phyloP scores from a whole-genome alignment of 2,329 filamentous ascomycete genomes.

The Xylaria sp. region DNA sequence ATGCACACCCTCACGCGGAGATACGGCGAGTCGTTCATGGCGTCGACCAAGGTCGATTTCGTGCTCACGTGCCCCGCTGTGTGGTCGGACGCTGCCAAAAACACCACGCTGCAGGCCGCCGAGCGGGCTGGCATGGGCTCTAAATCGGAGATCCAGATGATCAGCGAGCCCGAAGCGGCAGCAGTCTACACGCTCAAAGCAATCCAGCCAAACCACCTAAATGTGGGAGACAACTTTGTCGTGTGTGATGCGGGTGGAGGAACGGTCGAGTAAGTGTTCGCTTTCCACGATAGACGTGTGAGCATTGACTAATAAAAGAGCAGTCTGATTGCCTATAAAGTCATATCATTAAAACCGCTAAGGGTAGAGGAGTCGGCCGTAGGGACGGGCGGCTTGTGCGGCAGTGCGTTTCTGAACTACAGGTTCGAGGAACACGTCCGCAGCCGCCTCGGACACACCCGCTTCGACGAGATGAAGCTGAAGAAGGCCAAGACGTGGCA shows the following conservation, averaged over 20 bases:
- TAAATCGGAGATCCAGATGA: conserved; percentile 77
- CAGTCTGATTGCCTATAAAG: conserved; percentile 82
- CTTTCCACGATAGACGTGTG: neutral
- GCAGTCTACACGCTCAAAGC: conserved; percentile 84
- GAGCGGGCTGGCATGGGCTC: conserved; percentile 82
- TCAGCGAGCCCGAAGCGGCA: conserved; percentile 83
- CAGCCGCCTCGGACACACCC: conserved; percentile 71
- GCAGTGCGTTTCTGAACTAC: conserved; percentile 83
- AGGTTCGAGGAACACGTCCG: conserved; percentile 82
- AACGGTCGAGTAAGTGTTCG: conserved; percentile 71
- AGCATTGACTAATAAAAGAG: neutral
- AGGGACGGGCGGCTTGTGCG: conserved; percentile 80
- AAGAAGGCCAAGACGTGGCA: conserved; percentile 85
- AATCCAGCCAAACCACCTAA: conserved; percentile 79
- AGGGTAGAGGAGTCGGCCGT: conserved; percentile 82
- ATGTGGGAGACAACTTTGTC: conserved; percentile 73
- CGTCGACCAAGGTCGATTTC: conserved; percentile 78
- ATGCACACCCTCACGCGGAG: conserved; percentile 79
- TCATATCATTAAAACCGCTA: conserved; percentile 77
- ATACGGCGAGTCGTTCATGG: conserved; percentile 84
- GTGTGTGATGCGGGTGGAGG: conserved; percentile 73
- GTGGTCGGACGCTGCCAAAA: conserved; percentile 88
- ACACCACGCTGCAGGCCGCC: conserved; percentile 81
- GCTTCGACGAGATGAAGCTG: conserved; percentile 79
- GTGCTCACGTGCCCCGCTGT: conserved; percentile 85